Evolutionary conservation across 192 early-diverging fungal genomes (phyloP), one percentile per base, ranked within the genome.

Genomic region (Mortierella hygrophila): DNA sequence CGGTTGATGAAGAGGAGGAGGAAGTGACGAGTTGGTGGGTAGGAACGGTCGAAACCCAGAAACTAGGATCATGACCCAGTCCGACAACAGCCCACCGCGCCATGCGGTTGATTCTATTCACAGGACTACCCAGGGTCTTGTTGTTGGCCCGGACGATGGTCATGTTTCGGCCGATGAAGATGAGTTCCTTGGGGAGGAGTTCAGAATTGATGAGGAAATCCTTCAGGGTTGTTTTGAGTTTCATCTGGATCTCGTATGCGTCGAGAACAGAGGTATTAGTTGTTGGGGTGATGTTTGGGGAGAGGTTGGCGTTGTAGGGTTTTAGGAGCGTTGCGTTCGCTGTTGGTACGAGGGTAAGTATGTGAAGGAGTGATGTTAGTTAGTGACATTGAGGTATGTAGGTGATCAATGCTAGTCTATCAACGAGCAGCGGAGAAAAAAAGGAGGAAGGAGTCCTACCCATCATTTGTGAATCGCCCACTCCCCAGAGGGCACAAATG

Each of bases 161-260:
- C 93, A 98, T 94, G 78, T 98, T 98, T 47, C 97, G 89, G 15
- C 93, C 93, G 32, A 99, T 89, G 83, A 99, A 98, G 46, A 99
- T 96, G 13, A 99, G 89, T 87, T 97, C 98, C 46, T 93, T 94
- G 46, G 98, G 98, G 54, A 99, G 82, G 8, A 87, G 81, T 54
- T 93, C 92, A 52, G 95, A 92, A 57, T 96, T 91, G 40, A 85
- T 83, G 65, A 99, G 87, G 41, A 97, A 97, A 4, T 94, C 82
- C 46, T 93, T 90, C 6, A 96, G 91, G 8, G 93, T 89, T 23
- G 93, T 89, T 89, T 98, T 97, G 63, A 96, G 88, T 60, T 92
- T 90, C 89, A 92, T 91, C 70, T 99, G 97, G 78, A 92, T 87
- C 72, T 94, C 89, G 78, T 95, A 96, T n/a, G 93, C 87, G 42